Evolutionary conservation across 192 early-diverging fungal genomes (phyloP), one percentile per base, ranked within the genome.

Genomic region (Coemansia sp.): DNA sequence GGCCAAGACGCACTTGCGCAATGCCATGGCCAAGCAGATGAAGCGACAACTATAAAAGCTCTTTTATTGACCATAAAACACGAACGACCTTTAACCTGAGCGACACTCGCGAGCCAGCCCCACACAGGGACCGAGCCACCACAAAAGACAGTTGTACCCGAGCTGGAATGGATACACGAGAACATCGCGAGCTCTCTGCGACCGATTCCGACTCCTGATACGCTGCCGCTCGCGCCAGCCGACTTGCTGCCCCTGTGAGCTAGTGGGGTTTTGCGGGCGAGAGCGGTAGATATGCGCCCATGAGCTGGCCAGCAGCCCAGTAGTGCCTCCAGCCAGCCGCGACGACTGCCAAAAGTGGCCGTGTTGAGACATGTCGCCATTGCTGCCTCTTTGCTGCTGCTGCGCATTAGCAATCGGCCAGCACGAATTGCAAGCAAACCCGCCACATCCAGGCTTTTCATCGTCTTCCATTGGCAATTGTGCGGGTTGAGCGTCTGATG

Each of bases 1-100:
- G 36, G 88, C 88, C 8, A 73, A 85, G 31, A 66, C 72, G 39
- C 83, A 83, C 61, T 64, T 90, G 41, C 73, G 85, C 47, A 90
- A 90, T 67, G 85, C 77, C 23, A 69, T 68, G 58, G 76, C 62
- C 14, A 77, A 83, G 59, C 70, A 69, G 33, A 65, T 77, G 62
- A 47, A 60, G 33, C 45, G 68, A 21, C 21, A 47, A 6, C 13
- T 28, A 58, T 26, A 56, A 21, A 52, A 26, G 9, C 25, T 16
- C 13, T 6, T 34, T 55, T 26, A 33, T 31, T 55, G 13, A 16
- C 16, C 31, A 31, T 31, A 31, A 31, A 31, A 31, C 4, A 31
- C 31, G 2, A 31, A 31, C 1, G 31, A 31, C 31, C 31, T 31
- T 31, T 4, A 31, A 31, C 2, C 18, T 57, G 16, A 41, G 48